phyloP scores from a whole-genome alignment of 2,329 filamentous ascomycete genomes.

The Berkeleyomyces basicola region DNA sequence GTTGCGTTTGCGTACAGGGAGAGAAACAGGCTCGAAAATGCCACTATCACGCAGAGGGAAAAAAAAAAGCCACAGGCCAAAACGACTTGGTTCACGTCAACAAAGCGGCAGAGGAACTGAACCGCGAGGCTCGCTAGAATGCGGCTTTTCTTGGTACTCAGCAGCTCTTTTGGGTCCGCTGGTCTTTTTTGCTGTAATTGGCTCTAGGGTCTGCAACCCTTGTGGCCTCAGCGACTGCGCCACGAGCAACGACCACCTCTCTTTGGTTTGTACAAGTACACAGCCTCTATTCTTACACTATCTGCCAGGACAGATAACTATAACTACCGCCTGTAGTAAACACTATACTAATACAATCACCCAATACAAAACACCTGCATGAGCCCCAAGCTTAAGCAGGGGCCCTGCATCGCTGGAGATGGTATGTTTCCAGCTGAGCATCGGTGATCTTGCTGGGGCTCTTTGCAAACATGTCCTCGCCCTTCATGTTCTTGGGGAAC shows the following conservation, averaged over 20 bases:
- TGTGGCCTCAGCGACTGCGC: neutral
- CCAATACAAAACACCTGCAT: neutral
- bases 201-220: neutral
- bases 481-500: conserved; percentile 85
- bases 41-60: neutral
- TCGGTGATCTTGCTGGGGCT: conserved; percentile 55
- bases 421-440: conserved; percentile 34
- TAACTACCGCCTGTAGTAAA: neutral
- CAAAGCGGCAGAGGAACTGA: neutral
- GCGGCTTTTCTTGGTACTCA: conserved; percentile 6
- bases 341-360: neutral
- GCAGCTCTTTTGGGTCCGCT: neutral
- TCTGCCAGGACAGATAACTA: neutral
- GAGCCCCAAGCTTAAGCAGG: neutral
- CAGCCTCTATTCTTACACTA: neutral
- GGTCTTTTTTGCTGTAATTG: neutral
- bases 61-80: neutral
- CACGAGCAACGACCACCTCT: neutral
- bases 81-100: neutral
- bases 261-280: neutral
- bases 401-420: conserved; percentile 21
- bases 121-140: neutral
- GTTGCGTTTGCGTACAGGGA: neutral
- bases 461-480: conserved; percentile 69
- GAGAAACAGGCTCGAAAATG: neutral